Evolutionary conservation across 257 asterid species (phyloP).

Genomic region (Petunia secreta): DNA sequence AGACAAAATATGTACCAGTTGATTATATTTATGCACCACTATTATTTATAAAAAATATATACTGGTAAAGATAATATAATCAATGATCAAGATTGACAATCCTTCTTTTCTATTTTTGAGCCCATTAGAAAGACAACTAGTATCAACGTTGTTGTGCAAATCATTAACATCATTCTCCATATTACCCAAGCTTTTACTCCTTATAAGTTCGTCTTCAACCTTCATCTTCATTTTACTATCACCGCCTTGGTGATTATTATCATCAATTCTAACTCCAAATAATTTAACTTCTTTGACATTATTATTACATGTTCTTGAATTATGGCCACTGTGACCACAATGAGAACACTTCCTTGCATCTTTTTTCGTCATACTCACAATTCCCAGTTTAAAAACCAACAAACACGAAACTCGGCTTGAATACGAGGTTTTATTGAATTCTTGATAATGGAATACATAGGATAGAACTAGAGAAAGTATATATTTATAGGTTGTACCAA

Average conservation of each 20-base stretch:
- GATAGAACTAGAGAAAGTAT: slow-evolving; percentile 11
- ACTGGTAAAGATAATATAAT: too few species aligned
- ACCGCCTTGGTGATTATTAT: neutral
- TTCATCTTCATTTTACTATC: slow-evolving; percentile 1
- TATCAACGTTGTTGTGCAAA: slow-evolving; percentile 21
- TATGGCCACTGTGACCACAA: slow-evolving; percentile 44
- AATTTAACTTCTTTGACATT: slow-evolving; percentile 41
- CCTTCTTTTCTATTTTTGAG: slow-evolving; percentile 41
- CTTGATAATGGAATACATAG: slow-evolving; percentile 6
- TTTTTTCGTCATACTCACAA: slow-evolving; percentile 26
- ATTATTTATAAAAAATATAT: neutral
- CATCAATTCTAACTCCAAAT: slow-evolving; percentile 59
- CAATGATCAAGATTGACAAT: neutral
- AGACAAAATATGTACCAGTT: neutral
- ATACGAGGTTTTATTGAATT: slow-evolving; percentile 17
- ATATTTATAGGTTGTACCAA: slow-evolving; percentile 22
- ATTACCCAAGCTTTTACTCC: slow-evolving; percentile 53
- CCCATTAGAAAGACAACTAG: slow-evolving; percentile 55
- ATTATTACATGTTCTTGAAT: slow-evolving; percentile 35
- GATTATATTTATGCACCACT: neutral
- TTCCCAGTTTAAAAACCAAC: neutral
- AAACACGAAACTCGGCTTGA: neutral
- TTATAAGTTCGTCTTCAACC: slow-evolving; percentile 9
- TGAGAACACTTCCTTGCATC: slow-evolving; percentile 36
- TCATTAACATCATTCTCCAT: slow-evolving; percentile 31